Evolutionary conservation across 2,329 filamentous ascomycete genomes (phyloP).

Genomic region (Trichophyton mentagrophytes): DNA sequence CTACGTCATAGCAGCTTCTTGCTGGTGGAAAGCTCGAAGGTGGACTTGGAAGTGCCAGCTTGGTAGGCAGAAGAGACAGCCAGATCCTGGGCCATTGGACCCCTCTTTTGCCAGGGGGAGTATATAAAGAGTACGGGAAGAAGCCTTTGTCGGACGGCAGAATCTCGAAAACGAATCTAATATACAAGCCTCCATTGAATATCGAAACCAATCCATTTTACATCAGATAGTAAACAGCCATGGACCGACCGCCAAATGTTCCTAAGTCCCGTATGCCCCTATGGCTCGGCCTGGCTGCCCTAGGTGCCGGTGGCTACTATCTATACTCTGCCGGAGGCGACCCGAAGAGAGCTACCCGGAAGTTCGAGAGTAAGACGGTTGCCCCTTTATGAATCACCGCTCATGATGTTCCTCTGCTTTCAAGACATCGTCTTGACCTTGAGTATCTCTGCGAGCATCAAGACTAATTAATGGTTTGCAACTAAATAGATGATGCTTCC

Average conservation of each 20-base stretch:
- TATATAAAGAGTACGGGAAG: constrained; percentile 1
- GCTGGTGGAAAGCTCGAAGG: background rate
- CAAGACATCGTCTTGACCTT: constrained; percentile 1
- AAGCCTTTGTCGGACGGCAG: background rate
- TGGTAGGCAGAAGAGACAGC: background rate
- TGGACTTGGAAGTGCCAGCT: too few species aligned
- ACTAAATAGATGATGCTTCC: constrained; percentile 58
- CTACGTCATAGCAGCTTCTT: background rate
- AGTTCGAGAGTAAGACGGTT: constrained; percentile 60
- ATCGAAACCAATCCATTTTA: background rate
- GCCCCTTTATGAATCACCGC: too few species aligned
- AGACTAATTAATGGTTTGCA: background rate
- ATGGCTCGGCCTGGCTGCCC: constrained; percentile 44
- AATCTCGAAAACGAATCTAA: background rate
- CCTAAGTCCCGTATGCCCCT: constrained; percentile 24
- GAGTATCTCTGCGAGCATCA: background rate
- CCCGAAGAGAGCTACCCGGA: constrained; percentile 70
- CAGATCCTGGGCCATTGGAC: background rate
- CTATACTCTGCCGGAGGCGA: constrained; percentile 75
- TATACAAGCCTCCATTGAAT: background rate
- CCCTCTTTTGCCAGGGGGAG: background rate
- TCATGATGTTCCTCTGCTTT: constrained; percentile 5
- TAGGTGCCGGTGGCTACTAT: constrained; percentile 70
- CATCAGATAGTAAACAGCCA: background rate
- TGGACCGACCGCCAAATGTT: constrained; percentile 13